Evolutionary conservation across 2,329 filamentous ascomycete genomes (phyloP).

Genomic region (Rutstroemia sp.): DNA sequence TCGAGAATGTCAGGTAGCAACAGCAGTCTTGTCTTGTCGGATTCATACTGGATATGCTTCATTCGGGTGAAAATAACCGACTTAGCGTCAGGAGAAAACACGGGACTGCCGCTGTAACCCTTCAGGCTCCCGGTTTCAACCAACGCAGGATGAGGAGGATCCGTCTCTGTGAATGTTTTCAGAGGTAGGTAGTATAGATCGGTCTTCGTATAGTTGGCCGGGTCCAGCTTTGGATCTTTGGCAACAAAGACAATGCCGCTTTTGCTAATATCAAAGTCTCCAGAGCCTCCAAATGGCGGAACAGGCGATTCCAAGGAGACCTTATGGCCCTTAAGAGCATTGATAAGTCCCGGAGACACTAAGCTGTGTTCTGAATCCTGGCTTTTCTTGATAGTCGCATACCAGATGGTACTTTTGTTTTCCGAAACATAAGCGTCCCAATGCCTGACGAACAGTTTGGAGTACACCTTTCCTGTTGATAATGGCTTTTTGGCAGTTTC

Average conservation of each 20-base stretch:
- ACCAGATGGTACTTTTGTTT: conserved; percentile 67
- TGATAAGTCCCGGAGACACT: conserved; percentile 43
- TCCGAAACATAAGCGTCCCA: conserved; percentile 73
- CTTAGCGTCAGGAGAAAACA: conserved; percentile 67
- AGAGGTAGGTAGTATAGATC: conserved; percentile 71
- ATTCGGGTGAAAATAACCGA: conserved; percentile 73
- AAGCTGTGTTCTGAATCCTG: conserved; percentile 27
- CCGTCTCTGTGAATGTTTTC: conserved; percentile 47
- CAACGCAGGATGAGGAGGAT: conserved; percentile 43
- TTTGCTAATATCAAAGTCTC: conserved; percentile 70
- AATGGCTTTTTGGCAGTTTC: conserved; percentile 50
- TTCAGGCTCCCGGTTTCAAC: conserved; percentile 50
- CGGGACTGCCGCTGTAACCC: conserved; percentile 59
- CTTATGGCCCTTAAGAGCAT: conserved; percentile 47
- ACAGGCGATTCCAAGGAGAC: conserved; percentile 56
- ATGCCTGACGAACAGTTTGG: conserved; percentile 69
- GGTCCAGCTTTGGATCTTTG: conserved; percentile 64
- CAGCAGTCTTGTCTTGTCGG: conserved; percentile 65
- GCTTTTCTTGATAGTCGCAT: conserved; percentile 48
- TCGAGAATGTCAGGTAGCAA: conserved; percentile 54
- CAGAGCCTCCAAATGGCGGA: conserved; percentile 68
- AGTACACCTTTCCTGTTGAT: conserved; percentile 65
- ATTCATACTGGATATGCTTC: conserved; percentile 70
- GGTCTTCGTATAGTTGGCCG: conserved; percentile 70
- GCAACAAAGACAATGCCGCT: conserved; percentile 65